These are phyloP conservation scores for Globisporangium canariense DNA, from an alignment of 352 stramenopile genomes.

Conservation along the genomic window DNA sequence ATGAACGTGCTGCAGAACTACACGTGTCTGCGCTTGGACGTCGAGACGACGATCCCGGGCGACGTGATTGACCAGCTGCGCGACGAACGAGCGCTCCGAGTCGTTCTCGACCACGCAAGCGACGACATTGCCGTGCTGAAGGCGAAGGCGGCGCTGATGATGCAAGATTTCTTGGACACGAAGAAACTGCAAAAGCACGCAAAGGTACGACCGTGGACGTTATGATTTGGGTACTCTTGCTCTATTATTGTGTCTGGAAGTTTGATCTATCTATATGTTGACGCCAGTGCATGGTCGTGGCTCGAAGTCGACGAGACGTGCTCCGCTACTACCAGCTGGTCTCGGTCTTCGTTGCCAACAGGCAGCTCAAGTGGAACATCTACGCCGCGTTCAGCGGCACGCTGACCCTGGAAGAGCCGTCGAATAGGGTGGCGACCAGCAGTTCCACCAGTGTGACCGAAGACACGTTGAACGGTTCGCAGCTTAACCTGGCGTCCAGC, in stretches of 20 bases:
- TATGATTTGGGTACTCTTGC: neutral
- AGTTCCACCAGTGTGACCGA: constrained; percentile 43
- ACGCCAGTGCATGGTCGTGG: constrained; percentile 76
- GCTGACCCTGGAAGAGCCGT: constrained; percentile 21
- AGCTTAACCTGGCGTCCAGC: constrained; percentile 45
- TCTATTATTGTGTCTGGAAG: constrained; percentile 3
- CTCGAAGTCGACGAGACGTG: constrained; percentile 72
- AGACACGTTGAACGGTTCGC: constrained; percentile 58
- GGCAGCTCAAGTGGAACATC: constrained; percentile 54
- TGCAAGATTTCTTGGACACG: constrained; percentile 53
- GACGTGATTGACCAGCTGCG: constrained; percentile 33
- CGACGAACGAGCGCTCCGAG: constrained; percentile 26
- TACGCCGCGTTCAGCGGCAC: constrained; percentile 72
- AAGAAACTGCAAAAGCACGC: constrained; percentile 22
- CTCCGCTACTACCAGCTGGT: constrained; percentile 73
- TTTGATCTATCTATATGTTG: constrained; percentile 11
- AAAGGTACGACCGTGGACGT: constrained; percentile 26
- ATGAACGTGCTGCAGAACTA: constrained; percentile 72
- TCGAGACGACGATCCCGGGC: constrained; percentile 55
- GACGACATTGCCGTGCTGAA: constrained; percentile 59
- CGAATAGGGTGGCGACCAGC: constrained; percentile 2
- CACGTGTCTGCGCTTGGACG: constrained; percentile 41
- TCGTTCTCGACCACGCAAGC: constrained; percentile 60
- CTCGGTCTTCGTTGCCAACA: constrained; percentile 51
- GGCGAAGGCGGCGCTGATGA: constrained; percentile 68